Base-by-base conservation (phyloP, 192 early-diverging fungal genomes). In the Fimicolochytrium jonesii region DNA sequence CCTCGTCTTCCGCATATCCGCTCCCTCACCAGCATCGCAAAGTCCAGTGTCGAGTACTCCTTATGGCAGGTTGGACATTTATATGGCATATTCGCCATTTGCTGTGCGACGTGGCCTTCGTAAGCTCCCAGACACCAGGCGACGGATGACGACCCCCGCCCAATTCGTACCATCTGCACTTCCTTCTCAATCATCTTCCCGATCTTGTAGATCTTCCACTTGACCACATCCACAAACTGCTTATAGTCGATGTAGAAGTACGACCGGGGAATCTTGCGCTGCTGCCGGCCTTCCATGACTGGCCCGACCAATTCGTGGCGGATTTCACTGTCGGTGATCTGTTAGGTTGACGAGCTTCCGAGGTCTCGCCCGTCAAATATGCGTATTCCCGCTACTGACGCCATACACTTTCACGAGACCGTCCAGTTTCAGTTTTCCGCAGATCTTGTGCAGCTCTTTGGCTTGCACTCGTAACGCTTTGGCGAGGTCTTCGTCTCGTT, bases 231-330 rank as follows among this genome's bases (percentile, higher is more conserved):
- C 0, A 97, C 89, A 73, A 94, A 91, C n/a, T 87, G 79, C 66
- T 90, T 90, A 76, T 93, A 94, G 74, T 97, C 94, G 11, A 97
- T 78, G 67, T 90, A 92, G 70, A 90, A 93, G 54, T 67, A 68
- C 11, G 67, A 52, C 32, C 59, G 15, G 29, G 35, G 60, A 20
- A 62, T 54, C 42, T 64, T 66, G 26, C 69, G 52, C n/a, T 65
- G 63, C 56, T 66, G 56, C 23, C 55, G 51, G 54, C 31, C 39
- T 36, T 71, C 61, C 22, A 62, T 41, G 17, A 59, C 33, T 4
- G 53, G 64, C 15, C 54, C 56, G 29, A 66, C 44, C 4, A 37
- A 31, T 37, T 66, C 64, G n/a, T 42, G n/a, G 22, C 53, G 26
- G 1, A 44, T 33, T 48, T 66, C 64, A 30, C 59, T 61, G n/a